These are phyloP conservation scores for Moringa oleifera DNA, from an alignment of 345 rosid species.

Conservation along the genomic window DNA sequence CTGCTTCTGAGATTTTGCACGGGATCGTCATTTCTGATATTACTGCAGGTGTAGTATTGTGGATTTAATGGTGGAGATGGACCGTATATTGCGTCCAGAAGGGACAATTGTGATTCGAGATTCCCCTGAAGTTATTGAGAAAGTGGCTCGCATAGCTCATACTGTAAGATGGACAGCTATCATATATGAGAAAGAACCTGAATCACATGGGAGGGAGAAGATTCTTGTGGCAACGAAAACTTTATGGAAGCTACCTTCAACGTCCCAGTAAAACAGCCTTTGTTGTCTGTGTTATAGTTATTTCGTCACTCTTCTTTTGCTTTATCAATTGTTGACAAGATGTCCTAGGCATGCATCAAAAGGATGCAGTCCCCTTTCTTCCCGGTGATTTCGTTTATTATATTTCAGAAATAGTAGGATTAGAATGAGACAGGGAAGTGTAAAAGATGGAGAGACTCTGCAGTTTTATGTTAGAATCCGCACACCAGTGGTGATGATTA, in stretches of 20 bases:
- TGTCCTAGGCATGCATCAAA: slow-evolving; percentile 35
- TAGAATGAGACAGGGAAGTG: slow-evolving; percentile 4
- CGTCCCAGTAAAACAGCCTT: slow-evolving; percentile 32
- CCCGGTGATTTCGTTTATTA: slow-evolving; percentile 14
- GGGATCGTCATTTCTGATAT: background rate
- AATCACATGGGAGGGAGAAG: slow-evolving; percentile 61
- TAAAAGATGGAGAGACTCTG: slow-evolving; percentile 12
- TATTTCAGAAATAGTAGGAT: slow-evolving; percentile 19
- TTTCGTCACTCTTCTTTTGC: slow-evolving; percentile 18
- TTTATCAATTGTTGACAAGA: slow-evolving; percentile 19
- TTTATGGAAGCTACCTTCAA: slow-evolving; percentile 54
- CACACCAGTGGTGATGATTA: background rate
- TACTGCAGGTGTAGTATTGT: slow-evolving; percentile 77
- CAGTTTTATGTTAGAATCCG: slow-evolving; percentile 17
- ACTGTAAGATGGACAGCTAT: slow-evolving; percentile 69
- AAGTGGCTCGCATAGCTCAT: slow-evolving; percentile 54
- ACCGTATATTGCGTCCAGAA: slow-evolving; percentile 80
- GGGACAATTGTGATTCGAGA: slow-evolving; percentile 79
- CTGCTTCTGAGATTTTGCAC: too few relatives aligned
- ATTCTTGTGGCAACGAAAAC: slow-evolving; percentile 69
- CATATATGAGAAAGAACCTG: slow-evolving; percentile 67
- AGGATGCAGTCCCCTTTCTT: slow-evolving; percentile 25
- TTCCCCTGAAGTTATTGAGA: slow-evolving; percentile 77
- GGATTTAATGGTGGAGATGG: slow-evolving; percentile 92
- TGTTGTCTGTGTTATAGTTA: slow-evolving; percentile 36